A percentile compares a stretch with the other conserved stretches of the same genome.
phyloP scores from a whole-genome alignment of 2,329 filamentous ascomycete species.

The Pseudopyricularia javanii region DNA sequence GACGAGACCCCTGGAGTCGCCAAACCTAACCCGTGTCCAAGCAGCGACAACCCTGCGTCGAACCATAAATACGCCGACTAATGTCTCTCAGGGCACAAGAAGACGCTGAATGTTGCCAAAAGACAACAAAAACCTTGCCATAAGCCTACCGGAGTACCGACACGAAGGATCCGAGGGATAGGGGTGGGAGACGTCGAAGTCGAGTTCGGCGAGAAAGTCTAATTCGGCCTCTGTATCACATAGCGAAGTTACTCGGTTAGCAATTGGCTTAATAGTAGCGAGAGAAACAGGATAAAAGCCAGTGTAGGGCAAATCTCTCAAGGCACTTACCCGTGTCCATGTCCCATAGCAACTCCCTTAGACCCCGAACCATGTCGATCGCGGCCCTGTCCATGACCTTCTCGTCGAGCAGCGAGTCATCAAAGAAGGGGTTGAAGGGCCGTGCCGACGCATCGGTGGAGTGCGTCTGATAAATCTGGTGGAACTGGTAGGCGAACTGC shows the following conservation, averaged over 20 bases:
- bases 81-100: constrained; percentile 17
- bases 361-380: constrained; percentile 28
- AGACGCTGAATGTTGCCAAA: constrained; percentile 37
- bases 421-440: constrained; percentile 43
- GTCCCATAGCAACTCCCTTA: constrained; percentile 29
- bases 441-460: constrained; percentile 31
- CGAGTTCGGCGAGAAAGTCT: constrained; percentile 28
- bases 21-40: too few relatives aligned
- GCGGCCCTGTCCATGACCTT: constrained; percentile 33
- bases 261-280: too few relatives aligned
- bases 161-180: constrained; percentile 33
- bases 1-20: too few relatives aligned
- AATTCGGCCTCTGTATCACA: constrained; percentile 21
- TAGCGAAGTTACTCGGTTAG: neutral
- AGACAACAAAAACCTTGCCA: constrained; percentile 41
- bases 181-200: constrained; percentile 26
- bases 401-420: constrained; percentile 25
- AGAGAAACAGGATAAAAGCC: too few relatives aligned
- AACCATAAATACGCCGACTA: too few relatives aligned
- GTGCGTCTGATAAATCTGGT: constrained; percentile 47
- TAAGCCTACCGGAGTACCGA: constrained; percentile 39
- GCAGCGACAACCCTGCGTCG: too few relatives aligned
- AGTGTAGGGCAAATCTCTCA: neutral
- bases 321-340: constrained; percentile 3
- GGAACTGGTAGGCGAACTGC: constrained; percentile 48